Evolutionary conservation across 192 early-diverging fungal species (phyloP).

Genomic region (Coemansia sp.): DNA sequence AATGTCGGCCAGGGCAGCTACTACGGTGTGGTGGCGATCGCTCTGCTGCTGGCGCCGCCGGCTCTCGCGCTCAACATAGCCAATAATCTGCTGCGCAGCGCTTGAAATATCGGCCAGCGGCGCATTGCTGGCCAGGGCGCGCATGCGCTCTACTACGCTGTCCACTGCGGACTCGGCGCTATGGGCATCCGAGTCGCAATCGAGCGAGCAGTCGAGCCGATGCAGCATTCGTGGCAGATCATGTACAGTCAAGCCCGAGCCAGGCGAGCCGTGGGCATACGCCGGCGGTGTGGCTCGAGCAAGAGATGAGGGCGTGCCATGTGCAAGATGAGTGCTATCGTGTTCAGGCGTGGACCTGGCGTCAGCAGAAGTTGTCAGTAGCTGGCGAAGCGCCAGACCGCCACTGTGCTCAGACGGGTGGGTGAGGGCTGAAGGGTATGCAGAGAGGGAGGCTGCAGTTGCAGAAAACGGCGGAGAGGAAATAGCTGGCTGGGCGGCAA

Average conservation of each 20-base stretch:
- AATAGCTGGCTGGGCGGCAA: not conserved
- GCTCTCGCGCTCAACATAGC: constrained; percentile 49
- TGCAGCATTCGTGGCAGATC: constrained; percentile 38
- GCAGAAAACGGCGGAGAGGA: not conserved
- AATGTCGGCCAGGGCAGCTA: constrained; percentile 43
- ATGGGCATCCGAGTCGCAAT: constrained; percentile 9
- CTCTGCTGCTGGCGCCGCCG: constrained; percentile 45
- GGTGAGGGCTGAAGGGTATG: not conserved
- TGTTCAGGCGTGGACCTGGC: not conserved
- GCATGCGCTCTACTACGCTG: constrained; percentile 36
- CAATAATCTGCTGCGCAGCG: constrained; percentile 41
- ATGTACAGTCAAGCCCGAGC: constrained; percentile 7
- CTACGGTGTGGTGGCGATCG: constrained; percentile 42
- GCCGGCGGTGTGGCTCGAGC: not conserved
- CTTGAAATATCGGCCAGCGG: constrained; percentile 26
- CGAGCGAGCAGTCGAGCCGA: constrained; percentile 27
- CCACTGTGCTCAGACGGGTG: constrained; percentile 3
- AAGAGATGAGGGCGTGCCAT: not conserved
- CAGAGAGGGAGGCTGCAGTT: not conserved
- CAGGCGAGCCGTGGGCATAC: not conserved
- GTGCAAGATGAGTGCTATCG: not conserved
- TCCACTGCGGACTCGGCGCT: constrained; percentile 14
- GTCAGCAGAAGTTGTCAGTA: not conserved
- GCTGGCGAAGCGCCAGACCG: constrained; percentile 12
- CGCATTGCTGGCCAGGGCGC: constrained; percentile 25